These are phyloP conservation scores for Polytrichum commune DNA, from an alignment of 225 moss, liverwort and hornwort species.

Conservation along the genomic window DNA sequence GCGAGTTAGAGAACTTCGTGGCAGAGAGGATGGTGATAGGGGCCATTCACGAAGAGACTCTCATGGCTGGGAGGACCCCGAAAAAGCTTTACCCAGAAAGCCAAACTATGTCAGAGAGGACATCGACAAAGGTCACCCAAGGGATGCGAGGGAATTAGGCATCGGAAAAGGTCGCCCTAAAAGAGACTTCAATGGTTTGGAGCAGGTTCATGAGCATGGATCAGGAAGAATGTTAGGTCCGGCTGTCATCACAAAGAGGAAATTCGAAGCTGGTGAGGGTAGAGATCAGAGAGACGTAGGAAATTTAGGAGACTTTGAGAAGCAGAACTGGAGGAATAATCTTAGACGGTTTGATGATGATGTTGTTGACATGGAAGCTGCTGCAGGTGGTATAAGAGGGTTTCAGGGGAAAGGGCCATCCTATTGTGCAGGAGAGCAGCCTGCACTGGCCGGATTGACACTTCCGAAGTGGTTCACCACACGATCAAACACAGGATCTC, in stretches of 20 bases:
- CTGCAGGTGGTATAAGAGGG: constrained; percentile 6
- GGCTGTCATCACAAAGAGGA: background rate
- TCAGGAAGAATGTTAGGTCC: background rate
- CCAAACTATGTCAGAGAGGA: too few relatives aligned
- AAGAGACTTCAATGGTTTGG: background rate
- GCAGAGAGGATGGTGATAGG: background rate
- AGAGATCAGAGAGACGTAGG: background rate
- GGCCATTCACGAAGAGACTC: background rate
- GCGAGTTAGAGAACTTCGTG: background rate
- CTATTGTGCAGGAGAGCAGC: constrained; percentile 16
- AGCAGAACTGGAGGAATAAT: background rate
- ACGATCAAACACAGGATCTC: constrained; percentile 17
- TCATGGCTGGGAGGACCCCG: background rate
- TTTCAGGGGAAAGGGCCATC: background rate
- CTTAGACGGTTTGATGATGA: background rate
- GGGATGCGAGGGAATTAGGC: background rate
- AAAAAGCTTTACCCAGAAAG: too few relatives aligned
- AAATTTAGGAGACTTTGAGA: background rate
- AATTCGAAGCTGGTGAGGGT: background rate
- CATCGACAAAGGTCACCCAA: background rate
- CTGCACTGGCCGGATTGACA: background rate
- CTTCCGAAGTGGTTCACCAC: constrained; percentile 38
- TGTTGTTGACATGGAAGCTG: background rate
- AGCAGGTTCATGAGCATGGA: background rate
- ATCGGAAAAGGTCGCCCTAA: background rate